phyloP scores from a whole-genome alignment of 805 yeast species.

The Saturnispora mendoncae region DNA sequence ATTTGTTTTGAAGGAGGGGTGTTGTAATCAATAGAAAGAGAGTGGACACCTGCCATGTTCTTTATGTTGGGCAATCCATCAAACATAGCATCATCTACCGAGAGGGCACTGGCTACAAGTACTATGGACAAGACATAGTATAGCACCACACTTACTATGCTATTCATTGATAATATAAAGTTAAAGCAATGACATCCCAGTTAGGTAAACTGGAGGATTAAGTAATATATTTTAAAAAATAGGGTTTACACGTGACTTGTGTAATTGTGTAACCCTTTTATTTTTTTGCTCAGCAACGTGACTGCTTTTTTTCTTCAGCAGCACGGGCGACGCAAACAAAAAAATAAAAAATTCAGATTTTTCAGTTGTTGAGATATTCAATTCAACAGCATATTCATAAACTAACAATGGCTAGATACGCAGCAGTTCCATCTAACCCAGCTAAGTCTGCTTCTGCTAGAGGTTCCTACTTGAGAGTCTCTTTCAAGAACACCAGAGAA shows the following conservation, averaged over 20 bases:
- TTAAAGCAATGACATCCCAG: too few species aligned
- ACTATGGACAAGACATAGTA: background rate
- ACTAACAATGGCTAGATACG: constrained; percentile 92
- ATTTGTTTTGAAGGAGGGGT: constrained; percentile 77
- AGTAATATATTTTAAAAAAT: too few species aligned
- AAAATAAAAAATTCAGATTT: constrained; percentile 7
- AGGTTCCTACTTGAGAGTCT: constrained; percentile 98
- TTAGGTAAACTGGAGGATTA: too few species aligned
- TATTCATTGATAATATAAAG: too few species aligned
- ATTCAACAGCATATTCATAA: constrained; percentile 7
- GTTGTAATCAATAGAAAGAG: constrained; percentile 31
- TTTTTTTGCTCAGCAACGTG: constrained; percentile 5
- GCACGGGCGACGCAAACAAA: background rate
- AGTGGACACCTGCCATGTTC: constrained; percentile 41
- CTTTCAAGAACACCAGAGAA: constrained; percentile 99
- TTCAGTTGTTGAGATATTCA: background rate
- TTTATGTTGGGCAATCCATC: constrained; percentile 33
- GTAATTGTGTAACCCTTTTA: background rate
- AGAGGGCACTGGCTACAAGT: background rate
- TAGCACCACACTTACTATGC: too few species aligned
- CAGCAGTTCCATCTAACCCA: constrained; percentile 98
- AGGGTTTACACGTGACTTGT: constrained; percentile 5
- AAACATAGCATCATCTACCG: constrained; percentile 24
- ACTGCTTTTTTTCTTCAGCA: background rate
- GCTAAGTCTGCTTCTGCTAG: constrained; percentile 99